Evolutionary conservation across 768 basidiomycete species (phyloP).

Genomic region (Peribolospora baueri): DNA sequence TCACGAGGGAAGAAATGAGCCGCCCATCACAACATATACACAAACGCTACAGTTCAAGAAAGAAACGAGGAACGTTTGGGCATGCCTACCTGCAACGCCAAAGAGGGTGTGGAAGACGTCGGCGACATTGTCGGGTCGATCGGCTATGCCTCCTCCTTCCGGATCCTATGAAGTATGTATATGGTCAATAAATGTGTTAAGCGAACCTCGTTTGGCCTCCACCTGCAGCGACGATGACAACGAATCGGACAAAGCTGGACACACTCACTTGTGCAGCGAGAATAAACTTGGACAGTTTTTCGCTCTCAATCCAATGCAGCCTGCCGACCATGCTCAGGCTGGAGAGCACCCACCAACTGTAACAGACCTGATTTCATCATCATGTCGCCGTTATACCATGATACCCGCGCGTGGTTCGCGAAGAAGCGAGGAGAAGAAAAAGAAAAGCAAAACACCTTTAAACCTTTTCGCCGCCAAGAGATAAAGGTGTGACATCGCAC

Average conservation of each 20-base stretch:
- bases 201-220: background rate
- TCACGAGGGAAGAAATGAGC: background rate
- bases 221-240: background rate
- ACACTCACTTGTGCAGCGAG: slow-evolving; percentile 51
- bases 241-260: background rate
- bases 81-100: slow-evolving; percentile 47
- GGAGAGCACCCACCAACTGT: slow-evolving; percentile 90
- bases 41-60: background rate
- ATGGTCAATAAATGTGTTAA: background rate
- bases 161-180: slow-evolving; percentile 34
- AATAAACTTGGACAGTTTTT: slow-evolving; percentile 56
- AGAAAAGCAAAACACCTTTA: background rate
- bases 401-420: background rate
- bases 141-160: slow-evolving; percentile 79
- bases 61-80: background rate
- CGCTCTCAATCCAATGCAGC: slow-evolving; percentile 62
- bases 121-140: slow-evolving; percentile 72
- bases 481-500: background rate
- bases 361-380: slow-evolving; percentile 46
- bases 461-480: background rate
- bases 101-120: slow-evolving; percentile 97
- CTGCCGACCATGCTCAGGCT: slow-evolving; percentile 60
- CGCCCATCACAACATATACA: background rate
- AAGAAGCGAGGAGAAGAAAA: background rate
- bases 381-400: background rate